Conservation (phyloP, 139 green algal genomes). For the Chlamydomonas sp. region DNA sequence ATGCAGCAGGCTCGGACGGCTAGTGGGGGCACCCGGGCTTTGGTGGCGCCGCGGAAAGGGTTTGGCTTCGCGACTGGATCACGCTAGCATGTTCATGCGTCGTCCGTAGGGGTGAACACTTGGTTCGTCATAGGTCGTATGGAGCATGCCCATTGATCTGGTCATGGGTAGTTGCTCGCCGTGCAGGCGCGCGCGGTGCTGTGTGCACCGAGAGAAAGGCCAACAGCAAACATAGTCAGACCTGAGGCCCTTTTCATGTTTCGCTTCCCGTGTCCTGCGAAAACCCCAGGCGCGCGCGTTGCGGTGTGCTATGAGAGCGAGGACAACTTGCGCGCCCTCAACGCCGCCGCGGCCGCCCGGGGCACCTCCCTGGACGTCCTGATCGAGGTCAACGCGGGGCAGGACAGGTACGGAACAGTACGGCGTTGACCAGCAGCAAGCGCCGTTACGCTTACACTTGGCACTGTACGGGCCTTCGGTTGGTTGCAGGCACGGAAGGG, state of each 20-base stretch:
- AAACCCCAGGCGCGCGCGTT: conserved; percentile 31
- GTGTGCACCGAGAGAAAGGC: no score
- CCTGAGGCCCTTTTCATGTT: neutral
- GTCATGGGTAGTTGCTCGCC: no score
- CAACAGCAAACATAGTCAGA: no score
- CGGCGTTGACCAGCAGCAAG: neutral
- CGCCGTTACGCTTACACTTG: neutral
- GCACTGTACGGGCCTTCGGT: neutral
- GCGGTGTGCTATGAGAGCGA: conserved; percentile 41
- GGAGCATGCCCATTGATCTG: no score
- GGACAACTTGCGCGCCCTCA: conserved; percentile 39
- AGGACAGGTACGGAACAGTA: conserved; percentile 47
- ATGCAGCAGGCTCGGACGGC: neutral
- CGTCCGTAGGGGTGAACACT: no score
- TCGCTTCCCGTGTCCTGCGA: neutral
- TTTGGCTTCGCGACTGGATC: no score
- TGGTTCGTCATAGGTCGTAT: no score
- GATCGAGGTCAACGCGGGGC: conserved; percentile 61
- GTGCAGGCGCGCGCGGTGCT: no score
- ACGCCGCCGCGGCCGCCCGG: neutral
- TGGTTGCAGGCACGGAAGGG: neutral
- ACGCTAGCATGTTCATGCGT: no score
- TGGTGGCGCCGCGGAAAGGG: no score
- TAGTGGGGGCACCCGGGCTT: no score
- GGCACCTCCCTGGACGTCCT: conserved; percentile 46